These are phyloP conservation scores for Excoecaria agallocha DNA, from an alignment of 345 rosid species.

Conservation along the genomic window DNA sequence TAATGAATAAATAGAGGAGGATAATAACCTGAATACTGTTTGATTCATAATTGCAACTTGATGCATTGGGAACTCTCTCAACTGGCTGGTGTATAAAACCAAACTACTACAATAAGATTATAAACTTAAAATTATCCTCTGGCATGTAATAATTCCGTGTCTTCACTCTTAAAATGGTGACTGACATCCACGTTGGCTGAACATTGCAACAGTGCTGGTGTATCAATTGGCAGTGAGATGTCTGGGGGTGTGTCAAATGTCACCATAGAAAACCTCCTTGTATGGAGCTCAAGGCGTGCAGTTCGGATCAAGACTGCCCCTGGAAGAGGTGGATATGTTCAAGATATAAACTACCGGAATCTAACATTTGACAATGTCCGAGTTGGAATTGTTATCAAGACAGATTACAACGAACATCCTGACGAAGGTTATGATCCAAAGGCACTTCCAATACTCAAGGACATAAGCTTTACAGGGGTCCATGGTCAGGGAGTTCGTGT, in stretches of 20 bases:
- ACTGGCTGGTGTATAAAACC: not conserved
- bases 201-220: conserved; percentile 72
- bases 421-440: conserved; percentile 72
- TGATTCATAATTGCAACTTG: conserved; percentile 1
- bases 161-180: conserved; percentile 4
- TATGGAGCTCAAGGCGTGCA: conserved; percentile 91
- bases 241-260: conserved; percentile 94
- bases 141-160: not conserved
- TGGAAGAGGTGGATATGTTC: conserved; percentile 89
- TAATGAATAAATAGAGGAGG: too few species aligned
- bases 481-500: conserved; percentile 94
- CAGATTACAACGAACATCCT: conserved; percentile 95
- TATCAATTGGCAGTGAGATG: conserved; percentile 99
- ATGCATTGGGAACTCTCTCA: not conserved
- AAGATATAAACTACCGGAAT: conserved; percentile 61
- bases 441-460: conserved; percentile 61
- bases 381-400: conserved; percentile 88
- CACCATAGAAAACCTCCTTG: conserved; percentile 70
- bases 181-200: conserved; percentile 24
- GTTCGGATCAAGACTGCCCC: conserved; percentile 95
- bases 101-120: not conserved
- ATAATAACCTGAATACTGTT: not conserved
- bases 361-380: conserved; percentile 77
- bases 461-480: conserved; percentile 72
- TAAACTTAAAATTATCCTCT: not conserved